Percentiles rank a stretch among this genome's conserved stretches.
These are phyloP conservation scores for Coelastrella sp. DNA, from an alignment of 139 green algal species.

Conservation along the genomic window DNA sequence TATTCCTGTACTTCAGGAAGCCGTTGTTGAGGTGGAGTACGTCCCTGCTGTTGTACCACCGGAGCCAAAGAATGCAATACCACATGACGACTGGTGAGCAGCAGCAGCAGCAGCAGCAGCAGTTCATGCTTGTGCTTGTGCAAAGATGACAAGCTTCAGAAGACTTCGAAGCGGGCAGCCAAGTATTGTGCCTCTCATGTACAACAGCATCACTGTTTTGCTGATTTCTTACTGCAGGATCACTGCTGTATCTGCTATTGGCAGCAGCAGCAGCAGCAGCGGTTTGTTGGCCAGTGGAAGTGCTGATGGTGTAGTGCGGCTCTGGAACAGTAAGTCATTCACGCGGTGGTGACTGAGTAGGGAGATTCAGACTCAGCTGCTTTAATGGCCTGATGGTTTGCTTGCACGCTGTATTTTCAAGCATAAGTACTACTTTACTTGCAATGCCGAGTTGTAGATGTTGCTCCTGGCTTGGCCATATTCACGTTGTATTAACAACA, in stretches of 20 bases:
- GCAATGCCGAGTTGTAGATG: too few species aligned
- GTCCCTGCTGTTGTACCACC: conserved; percentile 90
- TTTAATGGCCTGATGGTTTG: too few species aligned
- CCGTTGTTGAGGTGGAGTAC: conserved; percentile 91
- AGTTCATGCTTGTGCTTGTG: too few species aligned
- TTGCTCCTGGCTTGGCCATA: too few species aligned
- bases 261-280: background rate
- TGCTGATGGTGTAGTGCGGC: conserved; percentile 67
- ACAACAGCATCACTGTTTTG: background rate
- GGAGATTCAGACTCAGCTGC: too few species aligned
- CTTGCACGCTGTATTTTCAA: too few species aligned
- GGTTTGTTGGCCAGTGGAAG: conserved; percentile 63
- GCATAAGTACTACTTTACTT: too few species aligned
- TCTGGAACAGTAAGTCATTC: conserved; percentile 54
- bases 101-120: conserved; percentile 19
- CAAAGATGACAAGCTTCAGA: too few species aligned
- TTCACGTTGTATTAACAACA: too few species aligned
- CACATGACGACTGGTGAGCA: conserved; percentile 87
- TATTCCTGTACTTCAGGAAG: conserved; percentile 69
- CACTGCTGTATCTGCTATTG: conserved; percentile 60
- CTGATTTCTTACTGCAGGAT: conserved; percentile 60
- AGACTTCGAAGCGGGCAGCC: too few species aligned
- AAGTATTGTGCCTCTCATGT: background rate
- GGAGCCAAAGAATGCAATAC: conserved; percentile 59
- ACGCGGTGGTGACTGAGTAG: too few species aligned